Evolutionary conservation across 768 basidiomycete genomes (phyloP).

Genomic region (Leccinum olivaceopallidum): DNA sequence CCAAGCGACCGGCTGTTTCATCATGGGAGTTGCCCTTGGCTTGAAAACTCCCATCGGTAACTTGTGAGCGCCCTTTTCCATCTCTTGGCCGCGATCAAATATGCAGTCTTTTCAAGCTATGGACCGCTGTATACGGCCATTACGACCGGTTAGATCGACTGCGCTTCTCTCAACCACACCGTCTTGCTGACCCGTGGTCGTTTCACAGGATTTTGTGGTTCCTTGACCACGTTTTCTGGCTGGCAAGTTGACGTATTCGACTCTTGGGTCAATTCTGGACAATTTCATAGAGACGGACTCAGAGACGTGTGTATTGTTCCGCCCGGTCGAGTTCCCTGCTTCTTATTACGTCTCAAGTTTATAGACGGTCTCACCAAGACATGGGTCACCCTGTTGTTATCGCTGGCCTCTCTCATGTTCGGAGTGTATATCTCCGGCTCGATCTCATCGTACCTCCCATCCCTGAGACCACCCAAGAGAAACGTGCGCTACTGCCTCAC

Average conservation of each 20-base stretch:
- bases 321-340: not conserved
- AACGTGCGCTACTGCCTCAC: constrained; percentile 52
- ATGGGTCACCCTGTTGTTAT: constrained; percentile 73
- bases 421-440: constrained; percentile 63
- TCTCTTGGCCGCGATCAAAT: constrained; percentile 8
- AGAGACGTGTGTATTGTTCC: constrained; percentile 56
- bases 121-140: constrained; percentile 85
- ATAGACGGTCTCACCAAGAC: constrained; percentile 85
- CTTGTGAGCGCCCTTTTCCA: constrained; percentile 54
- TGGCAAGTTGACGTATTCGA: constrained; percentile 91
- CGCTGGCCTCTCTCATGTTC: constrained; percentile 74
- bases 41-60: constrained; percentile 71
- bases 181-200: constrained; percentile 1
- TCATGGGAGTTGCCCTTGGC: constrained; percentile 83
- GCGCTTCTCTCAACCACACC: not conserved
- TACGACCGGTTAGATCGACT: constrained; percentile 65
- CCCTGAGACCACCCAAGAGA: constrained; percentile 42
- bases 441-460: constrained; percentile 42
- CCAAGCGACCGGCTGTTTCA: constrained; percentile 84
- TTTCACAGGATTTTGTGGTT: constrained; percentile 84
- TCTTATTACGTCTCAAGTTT: constrained; percentile 49
- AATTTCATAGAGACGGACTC: constrained; percentile 60
- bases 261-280: constrained; percentile 75
- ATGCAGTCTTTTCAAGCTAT: constrained; percentile 52
- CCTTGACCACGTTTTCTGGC: constrained; percentile 92